phyloP scores from a whole-genome alignment of 2,329 filamentous ascomycete genomes.

The Eurotiales sp. region DNA sequence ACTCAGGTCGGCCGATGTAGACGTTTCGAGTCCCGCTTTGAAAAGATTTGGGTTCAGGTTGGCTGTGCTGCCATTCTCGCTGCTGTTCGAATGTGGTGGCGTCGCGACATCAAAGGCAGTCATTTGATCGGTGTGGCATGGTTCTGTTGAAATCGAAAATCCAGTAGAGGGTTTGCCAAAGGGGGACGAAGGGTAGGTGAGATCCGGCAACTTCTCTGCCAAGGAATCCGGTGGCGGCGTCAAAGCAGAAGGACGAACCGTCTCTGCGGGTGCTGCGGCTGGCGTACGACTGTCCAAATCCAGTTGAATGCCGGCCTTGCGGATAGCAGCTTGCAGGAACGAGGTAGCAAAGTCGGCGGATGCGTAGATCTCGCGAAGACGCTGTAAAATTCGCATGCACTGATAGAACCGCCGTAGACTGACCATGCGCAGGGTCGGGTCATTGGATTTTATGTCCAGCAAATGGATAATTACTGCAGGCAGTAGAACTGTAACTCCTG shows the following conservation, averaged over 20 bases:
- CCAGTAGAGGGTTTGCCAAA: slow-evolving; percentile 18
- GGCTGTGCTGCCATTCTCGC: slow-evolving; percentile 39
- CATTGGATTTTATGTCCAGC: slow-evolving; percentile 82
- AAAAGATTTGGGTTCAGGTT: slow-evolving; percentile 32
- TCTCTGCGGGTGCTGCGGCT: slow-evolving; percentile 15
- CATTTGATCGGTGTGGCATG: not conserved
- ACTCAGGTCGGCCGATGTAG: slow-evolving; percentile 27
- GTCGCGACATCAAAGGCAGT: slow-evolving; percentile 34
- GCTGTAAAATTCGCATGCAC: slow-evolving; percentile 89
- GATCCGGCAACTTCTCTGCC: slow-evolving; percentile 36
- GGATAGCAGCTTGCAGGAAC: slow-evolving; percentile 87
- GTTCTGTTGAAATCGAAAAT: slow-evolving; percentile 10
- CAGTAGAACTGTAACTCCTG: slow-evolving; percentile 83
- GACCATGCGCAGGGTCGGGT: slow-evolving; percentile 65
- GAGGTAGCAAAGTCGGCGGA: slow-evolving; percentile 95
- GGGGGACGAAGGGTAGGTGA: slow-evolving; percentile 31
- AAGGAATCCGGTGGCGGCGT: slow-evolving; percentile 41
- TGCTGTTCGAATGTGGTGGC: slow-evolving; percentile 39
- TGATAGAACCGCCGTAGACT: slow-evolving; percentile 80
- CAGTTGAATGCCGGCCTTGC: slow-evolving; percentile 77
- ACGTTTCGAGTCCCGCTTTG: slow-evolving; percentile 16
- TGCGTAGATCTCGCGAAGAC: slow-evolving; percentile 81
- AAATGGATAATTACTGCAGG: slow-evolving; percentile 93
- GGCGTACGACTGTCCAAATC: slow-evolving; percentile 16
- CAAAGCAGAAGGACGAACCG: slow-evolving; percentile 28